Percentiles rank a stretch among this genome's conserved stretches.
Evolutionary conservation across 2,329 filamentous ascomycete species (phyloP).

Genomic region (Verticillium longisporum): DNA sequence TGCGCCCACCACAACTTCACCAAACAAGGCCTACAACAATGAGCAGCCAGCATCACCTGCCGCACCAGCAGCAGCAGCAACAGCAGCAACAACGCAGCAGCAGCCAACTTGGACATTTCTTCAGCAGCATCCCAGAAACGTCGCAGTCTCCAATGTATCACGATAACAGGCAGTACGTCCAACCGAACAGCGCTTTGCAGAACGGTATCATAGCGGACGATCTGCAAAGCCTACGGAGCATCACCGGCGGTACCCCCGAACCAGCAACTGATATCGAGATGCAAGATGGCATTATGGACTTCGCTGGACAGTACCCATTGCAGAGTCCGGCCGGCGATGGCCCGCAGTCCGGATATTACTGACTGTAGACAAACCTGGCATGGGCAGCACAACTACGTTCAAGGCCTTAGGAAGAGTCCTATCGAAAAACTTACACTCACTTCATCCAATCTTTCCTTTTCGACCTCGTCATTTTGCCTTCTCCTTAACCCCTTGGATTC

Average conservation of each 20-base stretch:
- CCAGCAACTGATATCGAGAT: conserved; percentile 23
- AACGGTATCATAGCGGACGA: conserved; percentile 29
- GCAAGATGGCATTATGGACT: conserved; percentile 23
- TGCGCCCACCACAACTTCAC: conserved; percentile 9
- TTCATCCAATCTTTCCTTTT: background rate
- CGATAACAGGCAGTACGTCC: conserved; percentile 3
- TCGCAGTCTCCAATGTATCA: conserved; percentile 7
- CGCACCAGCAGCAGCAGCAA: conserved; percentile 16
- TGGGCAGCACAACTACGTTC: background rate
- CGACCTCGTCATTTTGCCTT: background rate
- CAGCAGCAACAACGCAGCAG: conserved; percentile 15
- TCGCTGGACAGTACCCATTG: conserved; percentile 9
- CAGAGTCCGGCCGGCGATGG: background rate
- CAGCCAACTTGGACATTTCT: conserved; percentile 9
- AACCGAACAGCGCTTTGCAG: conserved; percentile 7
- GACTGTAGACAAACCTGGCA: background rate
- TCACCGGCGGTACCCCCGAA: conserved; percentile 21
- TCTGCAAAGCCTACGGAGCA: conserved; percentile 24
- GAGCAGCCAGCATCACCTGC: conserved; percentile 8
- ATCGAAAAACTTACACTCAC: background rate
- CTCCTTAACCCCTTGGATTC: background rate
- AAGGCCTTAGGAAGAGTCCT: background rate
- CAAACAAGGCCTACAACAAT: conserved; percentile 10
- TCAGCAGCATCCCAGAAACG: conserved; percentile 7
- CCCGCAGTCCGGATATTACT: background rate